Base-by-base conservation (phyloP, 2,329 filamentous ascomycete species). In the Penicillium sp. region DNA sequence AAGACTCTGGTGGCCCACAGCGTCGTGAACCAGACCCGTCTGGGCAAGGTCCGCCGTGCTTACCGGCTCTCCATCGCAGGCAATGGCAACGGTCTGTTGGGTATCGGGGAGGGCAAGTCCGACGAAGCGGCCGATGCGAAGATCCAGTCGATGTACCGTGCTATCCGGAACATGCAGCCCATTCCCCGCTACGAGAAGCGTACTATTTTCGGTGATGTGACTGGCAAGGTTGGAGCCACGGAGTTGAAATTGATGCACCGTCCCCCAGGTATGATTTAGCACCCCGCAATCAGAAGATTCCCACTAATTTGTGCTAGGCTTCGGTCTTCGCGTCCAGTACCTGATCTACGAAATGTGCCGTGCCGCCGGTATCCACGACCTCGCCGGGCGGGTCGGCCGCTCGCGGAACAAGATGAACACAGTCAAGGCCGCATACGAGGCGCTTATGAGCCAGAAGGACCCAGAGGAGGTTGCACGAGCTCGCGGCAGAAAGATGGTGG, bases 331-430 rank as follows among this genome's bases (percentile, higher is more conserved):
- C 64, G 89, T 88, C 68, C 89, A 95, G 62, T 83, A 88, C 67
- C 82, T 90, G 57, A 92, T 98, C 70, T 97, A 91, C 72, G 92
- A 98, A 72, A 90, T 98, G 78, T 91, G 88, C 66, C 87, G 89
- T 56, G 84, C 85, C 42, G 87, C 84, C 35, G 93, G 93, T 57
- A 89, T 98, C 64, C 79, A 86, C 56, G 93, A 98, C 69, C 81
- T 98, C 29, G 81, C 90, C 13, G 91, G 89, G 42, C 81, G 81
- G 59, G 91, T 95, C 55, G 84, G 86, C 32, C 86, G 92, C 40
- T 89, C 89, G 55, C 83, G 91, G 64, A 97, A 95, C 78, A 89
- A 90, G 60, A 95, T 97, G 90, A 98, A 98, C 77, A 89, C 91
- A 15, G 87, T 95, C 74, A 96, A 96, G 76, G 93, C 93, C 12